These are phyloP conservation scores for Sherardia arvensis DNA, from an alignment of 257 asterid genomes.

Conservation along the genomic window DNA sequence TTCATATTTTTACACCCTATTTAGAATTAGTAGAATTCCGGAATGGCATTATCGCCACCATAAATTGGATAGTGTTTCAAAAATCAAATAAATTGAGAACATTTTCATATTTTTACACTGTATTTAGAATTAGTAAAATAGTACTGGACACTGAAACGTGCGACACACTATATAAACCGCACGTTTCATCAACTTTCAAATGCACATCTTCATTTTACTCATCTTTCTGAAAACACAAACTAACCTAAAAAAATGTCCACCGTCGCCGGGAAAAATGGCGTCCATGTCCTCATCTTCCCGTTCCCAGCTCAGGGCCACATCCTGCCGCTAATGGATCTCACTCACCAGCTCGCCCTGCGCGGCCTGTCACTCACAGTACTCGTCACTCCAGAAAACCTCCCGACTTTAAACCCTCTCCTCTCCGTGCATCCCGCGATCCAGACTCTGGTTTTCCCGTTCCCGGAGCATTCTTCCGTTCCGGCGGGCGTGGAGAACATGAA, in stretches of 20 bases:
- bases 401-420: constrained; percentile 38
- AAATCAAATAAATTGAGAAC: too few relatives aligned
- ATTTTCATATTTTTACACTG: too few relatives aligned
- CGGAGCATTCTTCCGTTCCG: constrained; percentile 47
- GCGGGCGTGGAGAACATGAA: constrained; percentile 57
- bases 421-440: constrained; percentile 44
- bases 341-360: constrained; percentile 48
- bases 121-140: too few relatives aligned
- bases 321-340: constrained; percentile 48
- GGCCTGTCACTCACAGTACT: constrained; percentile 45
- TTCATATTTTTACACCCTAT: too few relatives aligned
- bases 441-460: constrained; percentile 54
- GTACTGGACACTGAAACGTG: too few relatives aligned
- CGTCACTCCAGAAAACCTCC: constrained; percentile 53
- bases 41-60: too few relatives aligned
- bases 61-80: too few relatives aligned
- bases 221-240: background rate
- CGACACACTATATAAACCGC: too few relatives aligned
- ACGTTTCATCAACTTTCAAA: too few relatives aligned
- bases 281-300: constrained; percentile 53
- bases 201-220: too few relatives aligned
- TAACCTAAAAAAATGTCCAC: too few relatives aligned
- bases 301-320: constrained; percentile 91
- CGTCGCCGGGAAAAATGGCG: constrained; percentile 21
- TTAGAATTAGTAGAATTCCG: too few relatives aligned